phyloP scores from a whole-genome alignment of 805 yeast genomes.

The Candida rishiriensis region DNA sequence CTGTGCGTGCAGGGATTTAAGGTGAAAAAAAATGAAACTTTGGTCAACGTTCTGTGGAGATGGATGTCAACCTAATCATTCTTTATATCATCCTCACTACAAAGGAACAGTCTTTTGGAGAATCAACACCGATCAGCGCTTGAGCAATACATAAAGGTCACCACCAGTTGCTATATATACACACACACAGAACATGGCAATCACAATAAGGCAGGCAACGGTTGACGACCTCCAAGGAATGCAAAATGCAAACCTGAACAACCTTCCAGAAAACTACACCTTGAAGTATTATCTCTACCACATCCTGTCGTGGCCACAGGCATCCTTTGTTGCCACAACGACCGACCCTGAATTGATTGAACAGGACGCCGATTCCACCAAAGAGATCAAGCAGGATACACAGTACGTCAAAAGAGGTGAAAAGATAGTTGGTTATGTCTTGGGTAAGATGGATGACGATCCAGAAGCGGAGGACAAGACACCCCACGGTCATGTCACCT shows the following conservation, averaged over 20 bases:
- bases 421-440: constrained; percentile 90
- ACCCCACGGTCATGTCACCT: constrained; percentile 91
- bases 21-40: too few species aligned
- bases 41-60: too few species aligned
- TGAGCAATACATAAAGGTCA: too few species aligned
- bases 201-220: constrained; percentile 85
- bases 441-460: constrained; percentile 96
- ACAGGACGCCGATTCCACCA: constrained; percentile 14
- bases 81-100: too few species aligned
- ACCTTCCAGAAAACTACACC: constrained; percentile 91
- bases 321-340: constrained; percentile 90
- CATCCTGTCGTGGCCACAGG: constrained; percentile 94
- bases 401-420: constrained; percentile 65
- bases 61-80: too few species aligned
- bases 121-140: too few species aligned
- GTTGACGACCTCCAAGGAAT: constrained; percentile 85
- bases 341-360: constrained; percentile 42
- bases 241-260: constrained; percentile 91
- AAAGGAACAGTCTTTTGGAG: too few species aligned
- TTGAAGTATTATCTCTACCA: constrained; percentile 93
- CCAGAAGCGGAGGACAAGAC: constrained; percentile 57
- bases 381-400: constrained; percentile 23
- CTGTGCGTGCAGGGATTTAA: too few species aligned
- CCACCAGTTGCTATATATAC: constrained; percentile 3
- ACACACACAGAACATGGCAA: constrained; percentile 49